Conservation (phyloP, 352 stramenopile genomes). For the Thalassiosira pacifica region DNA sequence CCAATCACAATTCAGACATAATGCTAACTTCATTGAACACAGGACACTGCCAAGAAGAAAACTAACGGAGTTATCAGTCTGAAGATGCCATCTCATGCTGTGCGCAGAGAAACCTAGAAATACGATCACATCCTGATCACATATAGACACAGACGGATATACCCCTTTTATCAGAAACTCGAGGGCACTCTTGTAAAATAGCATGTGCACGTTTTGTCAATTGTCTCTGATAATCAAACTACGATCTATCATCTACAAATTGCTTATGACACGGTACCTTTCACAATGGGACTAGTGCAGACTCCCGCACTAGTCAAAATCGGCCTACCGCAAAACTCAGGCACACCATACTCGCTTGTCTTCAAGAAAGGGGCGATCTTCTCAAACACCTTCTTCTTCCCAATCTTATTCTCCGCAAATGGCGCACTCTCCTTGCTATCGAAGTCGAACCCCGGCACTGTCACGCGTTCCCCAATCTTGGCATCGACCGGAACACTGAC, state of each 20-base stretch:
- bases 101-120: no score
- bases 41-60: no score
- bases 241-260: slow-evolving; percentile 40
- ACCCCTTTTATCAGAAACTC: no score
- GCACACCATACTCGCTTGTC: slow-evolving; percentile 83
- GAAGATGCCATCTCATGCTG: no score
- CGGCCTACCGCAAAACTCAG: slow-evolving; percentile 80
- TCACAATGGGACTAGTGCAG: slow-evolving; percentile 82
- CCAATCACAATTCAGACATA: no score
- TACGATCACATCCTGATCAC: no score
- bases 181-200: no score
- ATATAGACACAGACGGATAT: no score
- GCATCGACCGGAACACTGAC: slow-evolving; percentile 93
- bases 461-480: slow-evolving; percentile 93
- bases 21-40: no score
- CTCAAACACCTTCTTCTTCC: slow-evolving; percentile 88
- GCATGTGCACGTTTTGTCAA: no score
- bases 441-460: slow-evolving; percentile 86
- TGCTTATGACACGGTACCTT: slow-evolving; percentile 80
- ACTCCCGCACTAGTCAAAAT: slow-evolving; percentile 85
- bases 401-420: slow-evolving; percentile 85
- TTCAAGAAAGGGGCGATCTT: slow-evolving; percentile 79
- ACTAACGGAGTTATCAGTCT: no score
- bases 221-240: not conserved
- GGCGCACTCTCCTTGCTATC: slow-evolving; percentile 76